Base-by-base conservation (phyloP, 1,139 yeast species). In the Zygosaccharomyces pseudobailii region DNA sequence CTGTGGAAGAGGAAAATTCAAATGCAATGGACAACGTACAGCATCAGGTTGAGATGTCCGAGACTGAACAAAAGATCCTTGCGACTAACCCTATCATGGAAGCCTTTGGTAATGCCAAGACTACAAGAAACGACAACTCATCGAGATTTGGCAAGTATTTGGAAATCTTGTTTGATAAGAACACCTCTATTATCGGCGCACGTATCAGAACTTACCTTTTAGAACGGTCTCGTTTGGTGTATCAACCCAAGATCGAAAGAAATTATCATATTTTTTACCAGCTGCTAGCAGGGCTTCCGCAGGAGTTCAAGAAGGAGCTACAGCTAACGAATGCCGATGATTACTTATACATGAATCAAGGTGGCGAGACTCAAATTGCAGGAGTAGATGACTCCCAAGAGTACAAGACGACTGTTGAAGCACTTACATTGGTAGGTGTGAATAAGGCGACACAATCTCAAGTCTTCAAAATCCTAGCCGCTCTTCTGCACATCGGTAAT, bases 21-120 rank as follows among this genome's bases (percentile, higher is more conserved):
- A 57, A 57, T 45, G 54, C 58, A 37, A 68, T 68, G 48, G 64
- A 65, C 35, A 67, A 69, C 47, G 62, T 54, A 35, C 63, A 65
- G 48, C 60, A 76, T 59, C 72, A 72, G 51, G 78, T 82, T 42
- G 94, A 88, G 57, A 84, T 92, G 84, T 84, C 95, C 38, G 87
- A 85, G 51, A 94, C 94, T 27, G 98, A 92, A 70, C 85, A 87
- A 64, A 96, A 87, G 70, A 94, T 92, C 49, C 75, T 92, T 63
- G 98, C 98, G 17, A 92, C 98, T 0, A 92, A 92, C 66, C 98
- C 98, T 5, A 92, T 92, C 58, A 89, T 92, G 94, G 98, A 92
- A 71, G 95, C 97, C 1, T 92, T 92, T 68, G 98, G 98, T 75
- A 92, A 92, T 66, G 97, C 98, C 10, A 92, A 92, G 68, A 92